Base-by-base conservation (phyloP, 495 filamentous ascomycete genomes). In the Chlorociboria aeruginascens region DNA sequence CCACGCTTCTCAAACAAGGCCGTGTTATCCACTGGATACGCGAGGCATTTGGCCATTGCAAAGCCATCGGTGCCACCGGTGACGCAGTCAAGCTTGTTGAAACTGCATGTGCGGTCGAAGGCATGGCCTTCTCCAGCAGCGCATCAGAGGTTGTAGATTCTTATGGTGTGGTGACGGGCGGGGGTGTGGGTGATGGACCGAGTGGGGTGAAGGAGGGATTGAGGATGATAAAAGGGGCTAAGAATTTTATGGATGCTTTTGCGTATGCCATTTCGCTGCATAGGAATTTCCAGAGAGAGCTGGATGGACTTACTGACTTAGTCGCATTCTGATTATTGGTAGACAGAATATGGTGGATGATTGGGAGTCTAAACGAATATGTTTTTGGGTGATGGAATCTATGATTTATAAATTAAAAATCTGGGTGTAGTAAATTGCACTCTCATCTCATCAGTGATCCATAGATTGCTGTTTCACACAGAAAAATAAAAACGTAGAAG, bases 11-110 rank as follows among this genome's bases (percentile, higher is more conserved):
- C 32, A 79, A 79, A 66, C 86, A 77, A 46, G 88, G 89, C 6
- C 76, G 87, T 16, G 85, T 83, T 1, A 66, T 86, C 44, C 83
- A 89, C 67, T 94, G 83, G 84, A 68, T 94, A 17, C 75, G 86
- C 48, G 86, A 93, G 63, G 80, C 86, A 0, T 93, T 89, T 58
- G 79, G 85, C 3, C 79, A 89, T 51, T 65, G 89, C 44, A 86
- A 93, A 69, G 62, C 84, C 29, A 82, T 95, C 54, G 81, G 82
- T 33, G 81, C 83, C 31, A 76, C 79, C 0, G 79, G 85, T 20
- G 82, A 89, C 57, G 80, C 71, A 2, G 83, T 85, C 0, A 60
- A 74, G 3, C 66, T 93, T 16, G 76, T 89, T 13, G 55, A 72
- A 43, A 63, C 66, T 35, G 76, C 74, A 0, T 67, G 83, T 32